Base-by-base conservation (phyloP, 2,329 filamentous ascomycete genomes). In the Blastomyces gilchristii region DNA sequence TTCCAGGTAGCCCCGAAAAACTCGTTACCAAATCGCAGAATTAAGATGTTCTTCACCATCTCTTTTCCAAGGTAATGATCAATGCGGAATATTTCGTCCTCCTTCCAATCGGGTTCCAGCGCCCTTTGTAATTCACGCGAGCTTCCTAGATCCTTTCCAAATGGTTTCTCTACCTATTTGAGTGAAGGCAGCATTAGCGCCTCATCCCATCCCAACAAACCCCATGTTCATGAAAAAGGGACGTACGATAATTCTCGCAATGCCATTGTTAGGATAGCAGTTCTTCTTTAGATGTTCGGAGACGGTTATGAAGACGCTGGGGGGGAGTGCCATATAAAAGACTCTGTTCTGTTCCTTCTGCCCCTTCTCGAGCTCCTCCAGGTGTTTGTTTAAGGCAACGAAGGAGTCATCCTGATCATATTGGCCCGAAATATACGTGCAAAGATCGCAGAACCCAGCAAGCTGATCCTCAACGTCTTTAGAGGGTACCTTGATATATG, bases 41-140 rank as follows among this genome's bases (percentile, higher is more conserved):
- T 97, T 69, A 99, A 84, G 70, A 99, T 95, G 80, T 99, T 99
- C 87, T 99, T 99, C 72, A 99, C 94, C 94, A 99, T 99, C 80
- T 99, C 94, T 84, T 99, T 99, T 72, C 95, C 95, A 58, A 99
- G 86, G 78, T 99, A 99, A 81, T 99, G 94, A 77, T 99, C 94
- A 73, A 99, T 99, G 74, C 94, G 91, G 87, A 95, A 99, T 69
- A 99, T 87, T 80, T 99, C 94, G 62, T 97, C 93, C 79, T 99
- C 95, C 74, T 90, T 94, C 95, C 94, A 99, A 80, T 99, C 91
- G 53, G 94, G 94, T 74, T 93, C 90, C 67, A 99, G 85, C 8
- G 94, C 95, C 77, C 90, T 91, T 75, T 97, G 93, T 65, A 99
- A 85, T 78, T 96, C 91, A 65, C 94, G 87, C 62, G 94, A 97